Evolutionary conservation across 2,329 filamentous ascomycete genomes (phyloP).

Genomic region (Botrytis cinerea): DNA sequence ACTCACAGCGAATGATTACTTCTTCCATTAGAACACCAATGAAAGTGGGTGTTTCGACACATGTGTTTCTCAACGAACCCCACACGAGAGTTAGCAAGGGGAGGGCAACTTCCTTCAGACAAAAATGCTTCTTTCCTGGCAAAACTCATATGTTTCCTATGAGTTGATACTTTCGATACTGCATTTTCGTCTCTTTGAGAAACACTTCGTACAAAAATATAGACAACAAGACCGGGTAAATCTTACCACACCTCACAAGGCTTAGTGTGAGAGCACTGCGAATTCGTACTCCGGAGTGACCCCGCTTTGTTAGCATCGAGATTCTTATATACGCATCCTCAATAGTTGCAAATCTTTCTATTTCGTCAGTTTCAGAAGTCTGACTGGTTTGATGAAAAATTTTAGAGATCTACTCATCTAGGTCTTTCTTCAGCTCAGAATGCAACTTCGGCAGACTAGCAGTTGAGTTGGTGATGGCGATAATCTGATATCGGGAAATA

Average conservation of each 20-base stretch:
- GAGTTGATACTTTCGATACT: background rate
- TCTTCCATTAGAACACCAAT: conserved; percentile 12
- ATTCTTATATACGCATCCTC: background rate
- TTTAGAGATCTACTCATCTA: too few species aligned
- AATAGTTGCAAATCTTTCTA: too few species aligned
- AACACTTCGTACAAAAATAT: background rate
- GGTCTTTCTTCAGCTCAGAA: too few species aligned
- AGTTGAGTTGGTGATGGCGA: too few species aligned
- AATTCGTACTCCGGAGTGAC: conserved; percentile 8
- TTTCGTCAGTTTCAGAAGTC: too few species aligned
- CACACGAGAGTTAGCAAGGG: background rate
- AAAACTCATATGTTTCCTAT: background rate
- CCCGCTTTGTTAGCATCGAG: background rate
- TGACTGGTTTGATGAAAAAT: too few species aligned
- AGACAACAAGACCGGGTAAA: too few species aligned
- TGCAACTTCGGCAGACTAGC: too few species aligned
- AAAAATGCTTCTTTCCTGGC: background rate
- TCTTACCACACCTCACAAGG: background rate
- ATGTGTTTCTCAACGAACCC: background rate
- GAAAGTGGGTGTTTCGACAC: background rate
- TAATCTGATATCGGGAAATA: too few species aligned
- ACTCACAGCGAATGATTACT: background rate
- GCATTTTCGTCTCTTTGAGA: background rate
- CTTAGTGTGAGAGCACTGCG: too few species aligned
- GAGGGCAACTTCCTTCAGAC: background rate